These are phyloP conservation scores for Xylariaceae sp. DNA, from an alignment of 2,329 filamentous ascomycete species.

Conservation along the genomic window DNA sequence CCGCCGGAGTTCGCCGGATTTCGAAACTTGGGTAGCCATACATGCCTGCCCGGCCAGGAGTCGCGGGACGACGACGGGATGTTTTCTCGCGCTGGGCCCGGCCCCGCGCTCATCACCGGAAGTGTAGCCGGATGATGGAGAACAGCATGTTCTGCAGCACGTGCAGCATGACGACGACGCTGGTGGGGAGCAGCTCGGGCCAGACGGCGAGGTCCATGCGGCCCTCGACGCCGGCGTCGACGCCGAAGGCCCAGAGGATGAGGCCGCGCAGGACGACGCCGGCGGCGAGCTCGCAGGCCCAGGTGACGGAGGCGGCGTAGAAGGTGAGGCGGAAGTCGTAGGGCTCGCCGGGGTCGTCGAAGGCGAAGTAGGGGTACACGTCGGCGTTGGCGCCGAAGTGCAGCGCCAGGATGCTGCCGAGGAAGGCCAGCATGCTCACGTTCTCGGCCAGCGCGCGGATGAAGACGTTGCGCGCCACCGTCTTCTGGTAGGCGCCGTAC, in stretches of 20 bases:
- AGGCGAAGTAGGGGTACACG: slow-evolving; percentile 63
- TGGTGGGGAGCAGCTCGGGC: slow-evolving; percentile 60
- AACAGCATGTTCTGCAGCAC: slow-evolving; percentile 68
- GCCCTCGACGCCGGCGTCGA: slow-evolving; percentile 58
- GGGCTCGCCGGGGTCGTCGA: slow-evolving; percentile 38
- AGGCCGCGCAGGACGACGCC: slow-evolving; percentile 52
- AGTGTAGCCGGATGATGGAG: slow-evolving; percentile 58
- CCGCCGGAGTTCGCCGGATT: too few species aligned
- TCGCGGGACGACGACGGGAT: not conserved
- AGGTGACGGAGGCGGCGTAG: slow-evolving; percentile 55
- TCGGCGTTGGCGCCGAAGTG: slow-evolving; percentile 61
- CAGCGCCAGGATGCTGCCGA: slow-evolving; percentile 57
- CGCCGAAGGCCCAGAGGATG: slow-evolving; percentile 49
- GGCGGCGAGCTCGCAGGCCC: slow-evolving; percentile 58
- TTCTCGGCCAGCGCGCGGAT: slow-evolving; percentile 61
- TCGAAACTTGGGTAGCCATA: too few species aligned
- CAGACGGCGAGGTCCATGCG: slow-evolving; percentile 57
- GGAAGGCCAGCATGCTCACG: slow-evolving; percentile 59
- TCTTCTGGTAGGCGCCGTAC: slow-evolving; percentile 58
- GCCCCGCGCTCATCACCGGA: slow-evolving; percentile 27
- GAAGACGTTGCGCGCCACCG: slow-evolving; percentile 59
- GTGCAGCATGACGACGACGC: slow-evolving; percentile 58
- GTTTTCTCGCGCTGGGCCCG: slow-evolving; percentile 1
- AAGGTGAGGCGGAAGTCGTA: slow-evolving; percentile 60
- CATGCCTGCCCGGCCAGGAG: too few species aligned